A percentile compares a stretch with the other conserved stretches of the same genome.
Conservation (phyloP, 164 flowering plant species). For the Nelumbo lutea region DNA sequence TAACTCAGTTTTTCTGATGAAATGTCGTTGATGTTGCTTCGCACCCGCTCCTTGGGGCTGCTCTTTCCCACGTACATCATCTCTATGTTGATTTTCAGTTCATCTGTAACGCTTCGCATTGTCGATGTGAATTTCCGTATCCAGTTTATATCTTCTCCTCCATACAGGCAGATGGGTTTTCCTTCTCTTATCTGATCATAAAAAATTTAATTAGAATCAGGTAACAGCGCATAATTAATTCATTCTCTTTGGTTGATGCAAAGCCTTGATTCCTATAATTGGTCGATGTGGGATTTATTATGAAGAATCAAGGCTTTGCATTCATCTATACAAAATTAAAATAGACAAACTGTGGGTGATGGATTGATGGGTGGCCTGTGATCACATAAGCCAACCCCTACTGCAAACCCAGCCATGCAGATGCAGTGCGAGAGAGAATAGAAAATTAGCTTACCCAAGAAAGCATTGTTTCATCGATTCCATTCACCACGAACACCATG, state of each 20-base stretch:
- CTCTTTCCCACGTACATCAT: slow-evolving; percentile 49
- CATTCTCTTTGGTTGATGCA: no score
- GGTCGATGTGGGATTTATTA: no score
- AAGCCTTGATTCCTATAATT: no score
- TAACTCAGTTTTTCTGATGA: slow-evolving; percentile 22
- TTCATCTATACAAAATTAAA: no score
- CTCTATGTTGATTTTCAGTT: slow-evolving; percentile 19
- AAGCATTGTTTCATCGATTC: slow-evolving; percentile 21
- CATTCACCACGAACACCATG: slow-evolving; percentile 28
- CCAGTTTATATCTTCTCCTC: slow-evolving; percentile 45
- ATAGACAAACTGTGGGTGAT: no score
- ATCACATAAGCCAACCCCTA: no score
- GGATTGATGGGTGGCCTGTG: no score
- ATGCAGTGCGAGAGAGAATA: no score
- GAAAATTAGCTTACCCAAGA: slow-evolving; percentile 25
- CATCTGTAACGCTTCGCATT: slow-evolving; percentile 12
- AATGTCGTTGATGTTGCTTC: slow-evolving; percentile 17
- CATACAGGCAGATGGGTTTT: slow-evolving; percentile 34
- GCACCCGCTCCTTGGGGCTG: slow-evolving; percentile 28
- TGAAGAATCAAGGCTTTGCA: no score
- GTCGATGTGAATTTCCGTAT: slow-evolving; percentile 28
- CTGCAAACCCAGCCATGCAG: no score
- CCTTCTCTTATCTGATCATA: slow-evolving; percentile 20
- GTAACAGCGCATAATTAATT: neutral
- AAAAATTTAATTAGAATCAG: neutral